Base-by-base conservation (phyloP, 495 filamentous ascomycete genomes). In the Patellaria atrata region DNA sequence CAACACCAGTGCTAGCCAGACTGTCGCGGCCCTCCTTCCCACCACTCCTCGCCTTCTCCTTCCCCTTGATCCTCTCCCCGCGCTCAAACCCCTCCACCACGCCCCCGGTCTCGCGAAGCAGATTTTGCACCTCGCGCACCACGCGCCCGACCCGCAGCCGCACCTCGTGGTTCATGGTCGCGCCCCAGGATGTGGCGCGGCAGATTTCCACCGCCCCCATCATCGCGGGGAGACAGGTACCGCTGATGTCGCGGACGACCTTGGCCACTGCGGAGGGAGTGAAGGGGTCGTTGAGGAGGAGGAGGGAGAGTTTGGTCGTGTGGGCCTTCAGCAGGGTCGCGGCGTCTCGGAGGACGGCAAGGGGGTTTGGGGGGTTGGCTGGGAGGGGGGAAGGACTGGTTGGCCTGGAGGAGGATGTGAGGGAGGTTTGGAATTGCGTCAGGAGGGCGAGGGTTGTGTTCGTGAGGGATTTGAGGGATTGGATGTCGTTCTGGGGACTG, bases 271-370 rank as follows among this genome's bases (percentile, higher is more conserved):
- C 85, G 0, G 78, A 70, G 3, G 77, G 71, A 0, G 84, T 84
- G 54, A 91, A 89, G 0, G 85, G 85, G 11, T 76, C 68, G 37
- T 75, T 89, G 45, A 91, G 79, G 2, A 85, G 68, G 1, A 94
- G 68, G 11, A 94, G 73, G 0, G 79, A 83, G 16, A 94, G 67
- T 32, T 89, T 91, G 21, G 85, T 94, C 4, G 75, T 70, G 47
- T 92, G 83, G 0, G 85, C 79, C 48, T 67, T 73, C 28, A 94
- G 70, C 3, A 83, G 61, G 15, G 60, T 63, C 1, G 79, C 65
- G 1, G 75, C 65, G 45, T 75, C 70, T 43, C 68, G 64, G 13
- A 85, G 71, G 35, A 86, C 61, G 53, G 63, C 41, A 47, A 82
- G 63, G 21, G 70, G 62, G 39, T 72, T 63, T 25, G 63, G 63